Conservation (phyloP, 1,139 yeast genomes). For the Kodamaea ohmeri region DNA sequence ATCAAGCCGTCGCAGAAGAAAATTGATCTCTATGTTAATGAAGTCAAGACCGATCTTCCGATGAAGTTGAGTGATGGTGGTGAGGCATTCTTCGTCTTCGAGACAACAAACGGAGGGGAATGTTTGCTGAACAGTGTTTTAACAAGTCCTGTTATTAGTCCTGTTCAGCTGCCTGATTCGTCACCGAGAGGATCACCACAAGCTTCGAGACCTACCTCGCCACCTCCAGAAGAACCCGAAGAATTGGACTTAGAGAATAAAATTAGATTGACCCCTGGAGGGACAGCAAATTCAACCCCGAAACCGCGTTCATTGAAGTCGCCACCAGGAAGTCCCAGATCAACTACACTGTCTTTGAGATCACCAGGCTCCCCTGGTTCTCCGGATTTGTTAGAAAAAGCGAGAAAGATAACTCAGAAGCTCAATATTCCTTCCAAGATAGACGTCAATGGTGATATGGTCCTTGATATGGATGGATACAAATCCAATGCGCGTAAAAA, state of each 20-base stretch:
- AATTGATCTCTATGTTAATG: constrained; percentile 86
- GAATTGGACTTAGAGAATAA: constrained; percentile 27
- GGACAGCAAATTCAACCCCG: background rate
- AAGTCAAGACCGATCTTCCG: constrained; percentile 74
- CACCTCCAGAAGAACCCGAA: constrained; percentile 26
- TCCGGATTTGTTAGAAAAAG: constrained; percentile 56
- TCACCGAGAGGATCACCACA: constrained; percentile 42
- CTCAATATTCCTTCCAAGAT: constrained; percentile 86
- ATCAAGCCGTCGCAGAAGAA: constrained; percentile 95
- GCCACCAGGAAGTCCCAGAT: constrained; percentile 3
- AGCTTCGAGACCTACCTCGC: constrained; percentile 10
- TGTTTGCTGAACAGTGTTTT: constrained; percentile 71
- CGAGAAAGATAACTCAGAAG: constrained; percentile 64
- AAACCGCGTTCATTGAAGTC: background rate
- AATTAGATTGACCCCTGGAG: constrained; percentile 7
- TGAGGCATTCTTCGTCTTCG: constrained; percentile 96
- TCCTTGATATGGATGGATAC: constrained; percentile 94
- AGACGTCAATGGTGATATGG: constrained; percentile 86
- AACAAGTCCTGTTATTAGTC: constrained; percentile 91
- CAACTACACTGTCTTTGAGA: constrained; percentile 2
- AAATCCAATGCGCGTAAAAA: constrained; percentile 72
- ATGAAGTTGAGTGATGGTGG: constrained; percentile 98
- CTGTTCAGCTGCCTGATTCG: constrained; percentile 63
- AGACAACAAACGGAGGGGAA: constrained; percentile 55
- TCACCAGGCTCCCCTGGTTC: constrained; percentile 10